phyloP scores from a whole-genome alignment of 352 stramenopile genomes.

The Globisporangium barbulae region DNA sequence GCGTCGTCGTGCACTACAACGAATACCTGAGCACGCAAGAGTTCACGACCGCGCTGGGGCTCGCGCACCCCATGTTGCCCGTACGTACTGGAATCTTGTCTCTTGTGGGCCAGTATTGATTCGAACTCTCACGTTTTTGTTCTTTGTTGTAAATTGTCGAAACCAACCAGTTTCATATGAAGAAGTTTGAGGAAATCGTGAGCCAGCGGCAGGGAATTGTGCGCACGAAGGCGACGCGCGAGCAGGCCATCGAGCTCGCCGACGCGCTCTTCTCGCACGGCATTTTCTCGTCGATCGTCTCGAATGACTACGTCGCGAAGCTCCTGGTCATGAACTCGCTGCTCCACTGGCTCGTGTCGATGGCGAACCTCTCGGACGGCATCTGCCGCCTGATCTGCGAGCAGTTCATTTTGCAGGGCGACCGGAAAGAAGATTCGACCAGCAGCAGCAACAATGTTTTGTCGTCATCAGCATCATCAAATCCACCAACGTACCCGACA shows the following conservation, averaged over 20 bases:
- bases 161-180: constrained; percentile 66
- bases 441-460: not conserved
- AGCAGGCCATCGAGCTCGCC: constrained; percentile 75
- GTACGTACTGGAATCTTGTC: constrained; percentile 25
- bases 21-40: constrained; percentile 90
- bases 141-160: not conserved
- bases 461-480: constrained; percentile 5
- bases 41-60: constrained; percentile 69
- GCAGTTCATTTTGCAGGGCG: constrained; percentile 15
- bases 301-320: constrained; percentile 71
- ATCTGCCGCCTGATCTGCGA: constrained; percentile 85
- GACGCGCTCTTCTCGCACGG: constrained; percentile 59
- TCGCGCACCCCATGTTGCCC: constrained; percentile 61
- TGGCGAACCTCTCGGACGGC: constrained; percentile 78
- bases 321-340: constrained; percentile 64
- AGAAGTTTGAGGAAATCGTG: constrained; percentile 77
- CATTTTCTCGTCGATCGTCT: constrained; percentile 78
- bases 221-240: constrained; percentile 54
- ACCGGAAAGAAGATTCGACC: not conserved
- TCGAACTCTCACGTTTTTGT: not conserved
- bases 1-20: constrained; percentile 92
- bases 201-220: constrained; percentile 74
- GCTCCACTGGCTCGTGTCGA: constrained; percentile 73
- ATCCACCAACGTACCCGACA: constrained; percentile 43
- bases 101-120: not conserved